phyloP scores from a whole-genome alignment of 306 rosid species.

The Argentina anserina region DNA sequence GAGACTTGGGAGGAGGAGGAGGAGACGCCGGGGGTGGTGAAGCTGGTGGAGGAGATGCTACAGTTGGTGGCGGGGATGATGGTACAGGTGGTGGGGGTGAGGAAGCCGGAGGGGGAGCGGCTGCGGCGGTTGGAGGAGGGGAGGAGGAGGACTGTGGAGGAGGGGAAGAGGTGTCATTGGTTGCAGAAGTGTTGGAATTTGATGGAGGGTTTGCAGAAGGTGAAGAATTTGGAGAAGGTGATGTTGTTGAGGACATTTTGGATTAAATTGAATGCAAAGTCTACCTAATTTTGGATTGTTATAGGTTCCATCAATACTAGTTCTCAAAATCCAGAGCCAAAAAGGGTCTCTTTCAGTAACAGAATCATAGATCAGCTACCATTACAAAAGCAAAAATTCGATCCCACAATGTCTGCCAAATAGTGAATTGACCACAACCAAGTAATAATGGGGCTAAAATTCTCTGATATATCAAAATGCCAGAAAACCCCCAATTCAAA shows the following conservation, averaged over 20 bases:
- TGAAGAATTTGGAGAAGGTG: conserved; percentile 66
- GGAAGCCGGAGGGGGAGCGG: conserved; percentile 25
- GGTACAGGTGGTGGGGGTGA: conserved; percentile 10
- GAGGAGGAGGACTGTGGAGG: conserved; percentile 24
- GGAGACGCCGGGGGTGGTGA: conserved; percentile 40
- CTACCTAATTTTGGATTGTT: conserved; percentile 24
- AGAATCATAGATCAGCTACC: conserved; percentile 4
- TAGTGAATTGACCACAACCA: conserved; percentile 2
- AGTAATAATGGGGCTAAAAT: conserved; percentile 3
- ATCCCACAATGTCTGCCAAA: conserved; percentile 7
- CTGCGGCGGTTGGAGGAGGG: conserved; percentile 29
- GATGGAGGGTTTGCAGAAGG: conserved; percentile 60
- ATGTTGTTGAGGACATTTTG: conserved; percentile 59
- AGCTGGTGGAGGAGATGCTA: conserved; percentile 36
- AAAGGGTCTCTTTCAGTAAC: conserved; percentile 9
- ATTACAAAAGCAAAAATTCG: conserved; percentile 26
- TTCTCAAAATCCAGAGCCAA: conserved; percentile 11
- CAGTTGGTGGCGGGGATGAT: conserved; percentile 39
- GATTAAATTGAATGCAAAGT: conserved; percentile 13
- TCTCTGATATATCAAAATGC: conserved; percentile 4
- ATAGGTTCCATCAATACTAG: conserved; percentile 14
- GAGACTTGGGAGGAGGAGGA: conserved; percentile 22
- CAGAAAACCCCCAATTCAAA: conserved; percentile 27
- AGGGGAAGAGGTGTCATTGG: conserved; percentile 38
- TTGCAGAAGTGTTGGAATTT: conserved; percentile 28